These are phyloP conservation scores for Lactarius evosmus DNA, from an alignment of 768 basidiomycete species.

Conservation along the genomic window DNA sequence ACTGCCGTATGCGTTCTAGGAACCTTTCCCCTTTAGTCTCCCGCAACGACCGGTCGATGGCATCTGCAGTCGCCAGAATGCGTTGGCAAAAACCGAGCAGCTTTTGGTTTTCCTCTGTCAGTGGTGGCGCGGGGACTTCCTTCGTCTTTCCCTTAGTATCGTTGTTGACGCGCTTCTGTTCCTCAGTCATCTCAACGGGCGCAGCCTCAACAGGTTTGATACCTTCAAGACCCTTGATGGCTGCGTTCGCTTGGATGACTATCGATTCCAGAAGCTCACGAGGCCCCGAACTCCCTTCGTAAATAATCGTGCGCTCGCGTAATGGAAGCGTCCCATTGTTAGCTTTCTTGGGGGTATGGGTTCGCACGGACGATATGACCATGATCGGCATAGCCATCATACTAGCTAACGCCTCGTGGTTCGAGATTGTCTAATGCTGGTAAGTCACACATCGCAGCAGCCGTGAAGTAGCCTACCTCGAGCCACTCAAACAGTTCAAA, in stretches of 20 bases:
- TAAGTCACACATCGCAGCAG: not conserved
- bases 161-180: constrained; percentile 81
- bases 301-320: constrained; percentile 79
- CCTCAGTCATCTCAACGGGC: constrained; percentile 76
- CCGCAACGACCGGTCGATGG: constrained; percentile 82
- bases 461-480: constrained; percentile 50
- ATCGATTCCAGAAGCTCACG: constrained; percentile 89
- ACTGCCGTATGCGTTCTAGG: constrained; percentile 69
- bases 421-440: constrained; percentile 77
- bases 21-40: constrained; percentile 90
- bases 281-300: constrained; percentile 89
- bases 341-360: constrained; percentile 54
- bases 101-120: constrained; percentile 73
- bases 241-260: constrained; percentile 89
- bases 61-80: constrained; percentile 75
- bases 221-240: constrained; percentile 81
- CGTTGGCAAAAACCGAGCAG: constrained; percentile 80
- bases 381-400: constrained; percentile 98
- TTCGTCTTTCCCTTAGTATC: constrained; percentile 65
- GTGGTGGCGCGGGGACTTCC: constrained; percentile 42
- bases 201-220: constrained; percentile 45
- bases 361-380: constrained; percentile 70
- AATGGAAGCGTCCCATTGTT: constrained; percentile 47
- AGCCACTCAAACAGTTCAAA: constrained; percentile 91
- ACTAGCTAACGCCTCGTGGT: constrained; percentile 87